These are phyloP conservation scores for Stephania japonica DNA, from an alignment of 164 flowering plant species.

Conservation along the genomic window DNA sequence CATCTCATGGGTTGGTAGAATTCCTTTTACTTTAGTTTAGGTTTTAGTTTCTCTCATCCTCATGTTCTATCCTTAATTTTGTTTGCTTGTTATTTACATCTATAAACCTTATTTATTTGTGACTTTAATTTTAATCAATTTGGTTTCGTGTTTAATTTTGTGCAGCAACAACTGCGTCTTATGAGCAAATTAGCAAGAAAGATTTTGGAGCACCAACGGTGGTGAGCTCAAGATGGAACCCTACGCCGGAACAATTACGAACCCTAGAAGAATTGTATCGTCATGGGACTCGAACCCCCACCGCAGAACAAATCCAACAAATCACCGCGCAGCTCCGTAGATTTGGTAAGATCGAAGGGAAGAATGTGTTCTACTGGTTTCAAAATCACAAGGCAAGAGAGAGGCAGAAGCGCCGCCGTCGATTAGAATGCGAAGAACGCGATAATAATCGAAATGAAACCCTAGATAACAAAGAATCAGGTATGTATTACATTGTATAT, in stretches of 20 bases:
- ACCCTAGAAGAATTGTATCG: constrained; percentile 66
- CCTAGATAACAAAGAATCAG: constrained; percentile 40
- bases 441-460: constrained; percentile 9
- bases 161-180: constrained; percentile 16
- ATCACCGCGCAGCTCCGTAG: constrained; percentile 74
- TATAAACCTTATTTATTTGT: neutral
- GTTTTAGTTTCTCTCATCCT: neutral
- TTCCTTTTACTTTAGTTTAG: neutral
- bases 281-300: constrained; percentile 73
- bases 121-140: neutral
- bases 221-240: constrained; percentile 84
- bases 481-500: constrained; percentile 16
- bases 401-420: constrained; percentile 77
- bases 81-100: neutral
- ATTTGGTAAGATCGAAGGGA: constrained; percentile 86
- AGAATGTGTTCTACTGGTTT: constrained; percentile 94
- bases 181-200: constrained; percentile 36
- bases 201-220: constrained; percentile 39
- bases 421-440: constrained; percentile 25
- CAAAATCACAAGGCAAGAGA: constrained; percentile 94
- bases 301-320: constrained; percentile 76
- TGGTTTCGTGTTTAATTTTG: neutral
- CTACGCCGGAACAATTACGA: constrained; percentile 78
- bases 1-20: constrained; percentile 22
- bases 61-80: neutral